Evolutionary conservation across 352 stramenopile species (phyloP).

Genomic region (Plasmopara viticola): DNA sequence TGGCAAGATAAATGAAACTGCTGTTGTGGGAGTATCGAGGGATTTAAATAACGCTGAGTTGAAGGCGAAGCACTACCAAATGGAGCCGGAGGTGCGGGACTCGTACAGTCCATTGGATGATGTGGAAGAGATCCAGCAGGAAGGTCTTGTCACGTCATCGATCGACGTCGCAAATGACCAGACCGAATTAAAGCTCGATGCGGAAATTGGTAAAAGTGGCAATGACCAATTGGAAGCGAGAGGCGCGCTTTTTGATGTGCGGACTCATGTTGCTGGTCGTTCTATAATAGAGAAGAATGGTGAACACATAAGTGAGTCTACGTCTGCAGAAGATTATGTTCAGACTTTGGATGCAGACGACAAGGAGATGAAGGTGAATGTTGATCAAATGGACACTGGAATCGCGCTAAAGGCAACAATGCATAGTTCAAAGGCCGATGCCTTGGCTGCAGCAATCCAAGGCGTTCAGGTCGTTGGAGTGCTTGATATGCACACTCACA

Average conservation of each 20-base stretch:
- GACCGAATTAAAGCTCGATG: neutral
- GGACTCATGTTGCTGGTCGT: slow-evolving; percentile 4
- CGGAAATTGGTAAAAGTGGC: slow-evolving; percentile 1
- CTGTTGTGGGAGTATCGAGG: slow-evolving; percentile 13
- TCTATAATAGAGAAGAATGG: neutral
- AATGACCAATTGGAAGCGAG: slow-evolving; percentile 3
- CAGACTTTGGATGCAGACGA: slow-evolving; percentile 1
- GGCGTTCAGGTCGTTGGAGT: neutral
- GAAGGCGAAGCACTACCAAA: slow-evolving; percentile 18
- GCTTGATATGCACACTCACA: neutral
- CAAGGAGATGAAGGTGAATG: slow-evolving; percentile 1
- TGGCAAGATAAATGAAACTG: slow-evolving; percentile 1
- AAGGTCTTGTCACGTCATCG: slow-evolving; percentile 3
- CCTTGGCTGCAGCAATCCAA: neutral
- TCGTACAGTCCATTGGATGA: slow-evolving; percentile 9
- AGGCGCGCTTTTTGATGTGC: slow-evolving; percentile 1
- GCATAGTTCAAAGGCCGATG: neutral
- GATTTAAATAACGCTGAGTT: slow-evolving; percentile 6
- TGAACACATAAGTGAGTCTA: neutral
- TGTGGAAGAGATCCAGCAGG: slow-evolving; percentile 2
- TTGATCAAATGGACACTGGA: slow-evolving; percentile 1
- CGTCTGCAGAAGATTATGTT: slow-evolving; percentile 5
- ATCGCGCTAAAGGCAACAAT: slow-evolving; percentile 3
- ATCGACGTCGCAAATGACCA: slow-evolving; percentile 1
- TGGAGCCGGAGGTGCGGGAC: slow-evolving; percentile 4